Evolutionary conservation across 1,139 yeast species (phyloP).

Genomic region (Insectozyma bohioensis): DNA sequence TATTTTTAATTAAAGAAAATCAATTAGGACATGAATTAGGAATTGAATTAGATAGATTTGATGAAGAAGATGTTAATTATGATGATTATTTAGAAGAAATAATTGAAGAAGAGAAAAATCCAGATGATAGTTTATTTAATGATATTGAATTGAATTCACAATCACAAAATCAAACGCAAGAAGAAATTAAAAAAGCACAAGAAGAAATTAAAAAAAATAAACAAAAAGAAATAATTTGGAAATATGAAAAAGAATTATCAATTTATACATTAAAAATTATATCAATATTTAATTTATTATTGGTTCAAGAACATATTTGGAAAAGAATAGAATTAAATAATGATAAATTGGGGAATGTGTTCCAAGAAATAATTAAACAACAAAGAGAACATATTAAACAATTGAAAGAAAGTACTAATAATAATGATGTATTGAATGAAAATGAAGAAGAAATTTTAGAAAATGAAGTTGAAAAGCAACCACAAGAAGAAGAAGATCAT

Average conservation of each 20-base stretch:
- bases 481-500: not conserved
- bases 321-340: conserved; percentile 50
- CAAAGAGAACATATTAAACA: conserved; percentile 15
- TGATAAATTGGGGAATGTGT: conserved; percentile 46
- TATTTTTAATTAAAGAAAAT: conserved; percentile 37
- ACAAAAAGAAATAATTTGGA: conserved; percentile 22
- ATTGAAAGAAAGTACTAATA: conserved; percentile 4
- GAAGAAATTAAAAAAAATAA: conserved; percentile 12
- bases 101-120: conserved; percentile 14
- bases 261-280: conserved; percentile 51
- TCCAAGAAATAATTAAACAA: conserved; percentile 23
- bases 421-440: not conserved
- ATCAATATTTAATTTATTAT: conserved; percentile 40
- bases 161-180: conserved; percentile 7
- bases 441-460: conserved; percentile 2
- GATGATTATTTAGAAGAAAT: conserved; percentile 30
- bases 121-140: conserved; percentile 13
- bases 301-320: conserved; percentile 29
- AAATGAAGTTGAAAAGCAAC: not conserved
- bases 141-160: conserved; percentile 23
- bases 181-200: conserved; percentile 5
- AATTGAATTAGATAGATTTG: conserved; percentile 51
- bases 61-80: conserved; percentile 58
- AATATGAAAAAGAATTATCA: conserved; percentile 48
- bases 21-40: conserved; percentile 24